Percentiles rank a stretch among this genome's conserved stretches.
Conservation (phyloP, 768 basidiomycete species). For the Hygrophorus pudorinus region DNA sequence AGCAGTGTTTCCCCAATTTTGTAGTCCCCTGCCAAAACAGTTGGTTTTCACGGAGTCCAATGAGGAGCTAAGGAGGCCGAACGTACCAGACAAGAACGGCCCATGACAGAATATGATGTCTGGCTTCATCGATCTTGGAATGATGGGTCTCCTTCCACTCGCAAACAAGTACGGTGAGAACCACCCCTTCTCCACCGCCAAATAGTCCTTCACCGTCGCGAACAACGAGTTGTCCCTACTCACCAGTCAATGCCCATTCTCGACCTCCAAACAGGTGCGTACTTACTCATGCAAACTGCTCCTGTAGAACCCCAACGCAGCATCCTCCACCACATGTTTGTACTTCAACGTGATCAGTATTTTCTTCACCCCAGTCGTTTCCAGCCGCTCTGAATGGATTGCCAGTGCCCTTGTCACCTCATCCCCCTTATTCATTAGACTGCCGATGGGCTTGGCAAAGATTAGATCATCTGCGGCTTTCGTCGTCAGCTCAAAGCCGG, state of each 20-base stretch:
- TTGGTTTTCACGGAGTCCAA: neutral
- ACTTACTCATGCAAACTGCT: slow-evolving; percentile 48
- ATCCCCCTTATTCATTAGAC: neutral
- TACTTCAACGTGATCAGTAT: slow-evolving; percentile 51
- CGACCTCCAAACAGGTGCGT: neutral
- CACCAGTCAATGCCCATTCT: slow-evolving; percentile 3
- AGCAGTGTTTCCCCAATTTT: slow-evolving; percentile 47
- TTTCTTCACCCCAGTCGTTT: slow-evolving; percentile 48
- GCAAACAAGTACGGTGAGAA: slow-evolving; percentile 60
- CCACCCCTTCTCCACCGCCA: slow-evolving; percentile 58
- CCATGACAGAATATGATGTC: slow-evolving; percentile 59
- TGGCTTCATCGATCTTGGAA: slow-evolving; percentile 52
- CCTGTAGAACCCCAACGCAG: slow-evolving; percentile 50
- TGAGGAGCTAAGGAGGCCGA: neutral
- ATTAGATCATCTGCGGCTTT: slow-evolving; percentile 45
- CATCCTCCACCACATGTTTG: slow-evolving; percentile 49
- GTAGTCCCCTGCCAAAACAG: slow-evolving; percentile 40
- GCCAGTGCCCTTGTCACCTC: neutral
- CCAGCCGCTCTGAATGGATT: slow-evolving; percentile 47
- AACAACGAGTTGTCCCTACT: slow-evolving; percentile 48
- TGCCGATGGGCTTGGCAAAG: slow-evolving; percentile 36
- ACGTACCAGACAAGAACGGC: slow-evolving; percentile 46
- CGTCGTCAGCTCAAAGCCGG: slow-evolving; percentile 41
- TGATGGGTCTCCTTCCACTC: slow-evolving; percentile 47
- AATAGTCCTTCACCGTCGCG: slow-evolving; percentile 49